Conservation (phyloP, 129 eudicot genomes). For the Gnaphalium uliginosum region DNA sequence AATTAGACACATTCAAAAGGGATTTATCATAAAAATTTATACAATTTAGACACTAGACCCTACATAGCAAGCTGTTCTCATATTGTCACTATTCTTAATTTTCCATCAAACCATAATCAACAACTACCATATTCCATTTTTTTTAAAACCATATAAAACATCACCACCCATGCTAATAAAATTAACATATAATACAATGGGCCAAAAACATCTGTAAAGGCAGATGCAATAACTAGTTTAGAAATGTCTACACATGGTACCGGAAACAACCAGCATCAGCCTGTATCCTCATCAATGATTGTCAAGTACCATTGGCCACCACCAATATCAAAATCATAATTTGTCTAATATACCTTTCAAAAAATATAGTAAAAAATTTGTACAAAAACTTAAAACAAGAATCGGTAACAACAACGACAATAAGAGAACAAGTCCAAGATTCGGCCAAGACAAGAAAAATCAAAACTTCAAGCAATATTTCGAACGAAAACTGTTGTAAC, state of each 20-base stretch:
- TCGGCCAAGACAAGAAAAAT: neutral
- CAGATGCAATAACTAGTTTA: slow-evolving; percentile 30
- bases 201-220: slow-evolving; percentile 29
- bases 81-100: neutral
- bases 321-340: neutral
- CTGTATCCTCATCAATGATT: slow-evolving; percentile 35
- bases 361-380: neutral
- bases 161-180: neutral
- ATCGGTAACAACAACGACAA: neutral
- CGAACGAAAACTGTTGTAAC: neutral
- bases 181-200: slow-evolving; percentile 7
- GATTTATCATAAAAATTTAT: too few species aligned
- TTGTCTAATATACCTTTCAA: neutral
- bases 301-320: slow-evolving; percentile 23
- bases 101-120: neutral
- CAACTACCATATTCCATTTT: neutral
- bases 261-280: slow-evolving; percentile 31
- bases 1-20: too few species aligned
- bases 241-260: slow-evolving; percentile 31
- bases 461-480: neutral
- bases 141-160: slow-evolving; percentile 2
- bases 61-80: neutral
- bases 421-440: slow-evolving; percentile 4
- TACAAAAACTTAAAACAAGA: neutral
- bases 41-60: neutral